Conservation (phyloP, 2,329 filamentous ascomycete genomes). For the Talaromyces verruculosus region DNA sequence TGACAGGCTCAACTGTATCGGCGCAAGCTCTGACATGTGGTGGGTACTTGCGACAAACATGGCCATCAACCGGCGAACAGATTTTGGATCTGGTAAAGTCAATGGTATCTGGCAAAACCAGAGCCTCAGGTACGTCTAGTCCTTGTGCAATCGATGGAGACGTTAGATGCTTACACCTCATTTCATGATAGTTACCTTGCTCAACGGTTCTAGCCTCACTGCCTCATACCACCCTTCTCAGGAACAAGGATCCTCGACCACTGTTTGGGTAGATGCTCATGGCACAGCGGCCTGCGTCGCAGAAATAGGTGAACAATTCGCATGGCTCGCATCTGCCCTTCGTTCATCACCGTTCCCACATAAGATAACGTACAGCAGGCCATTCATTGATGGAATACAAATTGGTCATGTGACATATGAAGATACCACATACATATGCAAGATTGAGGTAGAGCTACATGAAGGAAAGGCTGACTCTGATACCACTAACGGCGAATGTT, state of each 20-base stretch:
- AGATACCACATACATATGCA: conserved; percentile 5
- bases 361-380: conserved; percentile 24
- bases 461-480: background rate
- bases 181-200: conserved; percentile 1
- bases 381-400: conserved; percentile 10
- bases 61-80: conserved; percentile 22
- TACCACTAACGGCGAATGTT: conserved; percentile 30
- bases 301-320: conserved; percentile 40
- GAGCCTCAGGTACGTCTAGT: background rate
- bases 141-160: background rate
- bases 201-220: conserved; percentile 1
- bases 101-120: conserved; percentile 1
- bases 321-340: conserved; percentile 38
- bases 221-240: background rate
- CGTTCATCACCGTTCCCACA: conserved; percentile 26
- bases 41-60: conserved; percentile 28
- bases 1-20: conserved; percentile 24
- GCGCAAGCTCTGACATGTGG: conserved; percentile 29
- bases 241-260: background rate
- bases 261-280: conserved; percentile 8
- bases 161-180: background rate
- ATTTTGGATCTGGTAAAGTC: conserved; percentile 17
- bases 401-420: background rate
- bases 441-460: background rate
- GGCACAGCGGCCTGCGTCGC: conserved; percentile 25